Evolutionary conservation across 1,284 basidiomycete genomes (phyloP), one percentile per base, ranked within the genome.

Genomic region (Sporisorium graminicola): DNA sequence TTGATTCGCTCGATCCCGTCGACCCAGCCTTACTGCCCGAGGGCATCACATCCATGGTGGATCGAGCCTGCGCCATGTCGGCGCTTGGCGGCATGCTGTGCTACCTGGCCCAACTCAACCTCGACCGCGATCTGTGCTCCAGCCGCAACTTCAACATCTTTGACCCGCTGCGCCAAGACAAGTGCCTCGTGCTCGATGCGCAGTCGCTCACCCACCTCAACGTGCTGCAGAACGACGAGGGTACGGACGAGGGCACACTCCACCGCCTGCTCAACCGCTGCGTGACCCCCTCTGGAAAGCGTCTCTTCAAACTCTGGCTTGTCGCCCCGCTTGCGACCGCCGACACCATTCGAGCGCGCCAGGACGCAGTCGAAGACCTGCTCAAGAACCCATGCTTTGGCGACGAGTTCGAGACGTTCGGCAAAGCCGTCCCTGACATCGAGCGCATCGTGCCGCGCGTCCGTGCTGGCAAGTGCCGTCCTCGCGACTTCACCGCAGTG

Each of bases 241-340:
- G 84, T 22, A 78, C 80, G 14, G 81, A 81, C 37, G 72, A 74
- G 51, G 84, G 84, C 40, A 85, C 84, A 14, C 76, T 85, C 44
- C 81, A 81, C 43, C 75, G 77, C 42, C 68, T 85, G 52, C 79
- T 85, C 61, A 85, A 85, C 58, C 84, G 84, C 31, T 83, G 82
- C 69, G 69, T 81, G 16, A 85, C 84, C 12, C 83, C 84, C 2
- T 85, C 81, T 52, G 84, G 84, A 31, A 84, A 85, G 59, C 79
- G 84, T 35, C 80, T 85, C 24, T 84, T 85, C 78, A 82, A 82
- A 50, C 74, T 78, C 27, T 85, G 84, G 84, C 76, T 85, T 18
- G 69, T 81, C 12, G 78, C 83, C 13, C 84, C 84, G 43, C 77
- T 85, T 13, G 62, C 75, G 14, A 65, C 74, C 22, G 63, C 66